phyloP scores from a whole-genome alignment of 768 basidiomycete species.

The Mycena venus region DNA sequence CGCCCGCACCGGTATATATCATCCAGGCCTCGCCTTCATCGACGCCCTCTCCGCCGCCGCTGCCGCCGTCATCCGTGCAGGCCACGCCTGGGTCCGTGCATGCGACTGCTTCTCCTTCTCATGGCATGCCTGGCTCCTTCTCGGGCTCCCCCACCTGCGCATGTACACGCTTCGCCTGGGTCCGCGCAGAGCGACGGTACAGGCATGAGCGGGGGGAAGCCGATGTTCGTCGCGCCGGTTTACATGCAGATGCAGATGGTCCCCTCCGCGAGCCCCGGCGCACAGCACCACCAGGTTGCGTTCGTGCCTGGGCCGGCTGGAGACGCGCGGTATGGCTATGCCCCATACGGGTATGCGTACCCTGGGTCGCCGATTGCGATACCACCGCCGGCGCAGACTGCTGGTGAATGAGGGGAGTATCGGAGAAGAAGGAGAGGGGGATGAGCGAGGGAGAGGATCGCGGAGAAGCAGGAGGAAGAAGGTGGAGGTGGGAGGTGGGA shows the following conservation, averaged over 20 bases:
- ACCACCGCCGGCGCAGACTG: constrained; percentile 20
- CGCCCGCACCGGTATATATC: constrained; percentile 28
- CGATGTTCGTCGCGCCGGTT: constrained; percentile 30
- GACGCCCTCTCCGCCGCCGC: not conserved
- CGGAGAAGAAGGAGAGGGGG: too few species aligned
- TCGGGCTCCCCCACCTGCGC: too few species aligned
- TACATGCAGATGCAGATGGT: constrained; percentile 31
- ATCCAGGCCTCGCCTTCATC: constrained; percentile 25
- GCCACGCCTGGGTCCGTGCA: not conserved
- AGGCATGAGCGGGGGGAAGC: too few species aligned
- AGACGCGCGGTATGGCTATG: not conserved
- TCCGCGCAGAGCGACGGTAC: not conserved
- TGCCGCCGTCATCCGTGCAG: not conserved
- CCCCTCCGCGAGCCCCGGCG: not conserved
- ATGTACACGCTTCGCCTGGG: too few species aligned
- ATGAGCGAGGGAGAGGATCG: too few species aligned
- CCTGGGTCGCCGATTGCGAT: constrained; percentile 17
- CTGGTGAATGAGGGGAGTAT: not conserved
- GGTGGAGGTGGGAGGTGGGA: not conserved
- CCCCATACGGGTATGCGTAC: not conserved
- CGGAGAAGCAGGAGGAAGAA: too few species aligned
- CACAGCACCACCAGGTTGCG: not conserved
- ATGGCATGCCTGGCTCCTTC: too few species aligned
- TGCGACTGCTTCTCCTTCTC: too few species aligned
- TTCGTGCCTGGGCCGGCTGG: not conserved